Evolutionary conservation across 1,139 yeast species (phyloP), one percentile per base, ranked within the genome.

Genomic region (Nakaseomyces sp.): DNA sequence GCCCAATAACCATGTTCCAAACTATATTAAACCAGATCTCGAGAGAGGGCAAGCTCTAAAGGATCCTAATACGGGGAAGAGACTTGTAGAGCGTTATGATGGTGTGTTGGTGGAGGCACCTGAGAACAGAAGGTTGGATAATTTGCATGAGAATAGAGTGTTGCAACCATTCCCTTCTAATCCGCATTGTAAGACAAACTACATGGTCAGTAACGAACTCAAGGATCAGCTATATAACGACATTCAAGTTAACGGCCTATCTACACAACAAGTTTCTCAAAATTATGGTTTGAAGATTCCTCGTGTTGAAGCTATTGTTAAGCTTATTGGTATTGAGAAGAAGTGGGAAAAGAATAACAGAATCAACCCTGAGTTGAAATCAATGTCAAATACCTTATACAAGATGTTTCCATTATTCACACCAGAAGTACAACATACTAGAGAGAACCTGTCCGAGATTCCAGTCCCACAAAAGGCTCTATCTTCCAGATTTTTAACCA

Each of bases 371-470:
- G 89, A 82, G 49, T 63, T 85, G 55, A 60, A 65, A 45, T 71
- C 63, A 49, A 79, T 80, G 73, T 68, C 85, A 8, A 58, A 67
- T 3, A 70, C 79, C 25, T 73, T 91, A 80, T 77, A 79, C 61
- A 75, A 76, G 48, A 81, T 88, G 86, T 84, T 89, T 70, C 96
- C 96, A 42, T 65, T 85, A 44, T 83, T 79, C 46, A 66, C 69
- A 45, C 64, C 71, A 30, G 54, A 55, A 17, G 39, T 40, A 2
- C 59, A 57, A 41, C 57, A 58, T 15, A 66, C 70, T 41, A 72
- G 78, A 8, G 93, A 84, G 59, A 83, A 83, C 58, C 69, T 83
- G 61, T 83, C 95, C n/a, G 97, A 91, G 71, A 86, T 89, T 70
- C 96, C 96, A 26, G 79, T 86, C 45, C 96, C 96, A 19, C 76